Base-by-base conservation (phyloP, 2,329 filamentous ascomycete species). In the Monilinia aucupariae region DNA sequence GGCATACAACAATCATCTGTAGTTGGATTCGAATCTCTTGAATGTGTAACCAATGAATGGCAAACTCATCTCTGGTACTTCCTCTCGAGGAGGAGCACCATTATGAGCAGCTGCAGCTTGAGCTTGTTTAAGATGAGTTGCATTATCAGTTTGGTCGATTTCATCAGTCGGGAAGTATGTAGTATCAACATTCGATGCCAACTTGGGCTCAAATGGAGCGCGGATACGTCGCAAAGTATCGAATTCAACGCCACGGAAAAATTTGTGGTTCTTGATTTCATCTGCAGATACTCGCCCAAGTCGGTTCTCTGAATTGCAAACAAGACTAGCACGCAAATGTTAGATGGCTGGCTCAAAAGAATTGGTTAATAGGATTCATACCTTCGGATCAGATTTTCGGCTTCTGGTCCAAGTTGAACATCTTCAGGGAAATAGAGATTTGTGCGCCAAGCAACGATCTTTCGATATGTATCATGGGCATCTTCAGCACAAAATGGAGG, bases 101-200 rank as follows among this genome's bases (percentile, higher is more conserved):
- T 73, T 79, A 69, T 82, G 82, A 59, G 85, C 85, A 71, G 86
- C 82, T 65, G 88, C 83, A 58, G 88, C 83, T 56, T 56, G 54
- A 56, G 90, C 91, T 76, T 67, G 68, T 75, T 91, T 90, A 72
- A 96, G 84, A 68, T 90, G 83, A 30, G 92, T 94, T 62, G 90
- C 91, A 68, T 92, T 96, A 76, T 97, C 92, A 62, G 92, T 93
- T 80, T 97, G 93, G 71, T 96, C 92, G 74, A 99, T 97, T 77
- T 99, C 94, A 74, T 99, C 94, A 59, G 92, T 97, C 12, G 94
- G 94, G 86, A 99, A 99, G 81, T 99, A 97, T 53, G 92, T 93
- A 25, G 94, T 96, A 75, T 99, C 94, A 71, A 96, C 89, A 76
- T 94, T 94, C 67, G 91, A 96, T 65, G 90, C 89, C 68, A 99